Conservation (phyloP, 2,329 filamentous ascomycete genomes). For the Penicillium sp. region DNA sequence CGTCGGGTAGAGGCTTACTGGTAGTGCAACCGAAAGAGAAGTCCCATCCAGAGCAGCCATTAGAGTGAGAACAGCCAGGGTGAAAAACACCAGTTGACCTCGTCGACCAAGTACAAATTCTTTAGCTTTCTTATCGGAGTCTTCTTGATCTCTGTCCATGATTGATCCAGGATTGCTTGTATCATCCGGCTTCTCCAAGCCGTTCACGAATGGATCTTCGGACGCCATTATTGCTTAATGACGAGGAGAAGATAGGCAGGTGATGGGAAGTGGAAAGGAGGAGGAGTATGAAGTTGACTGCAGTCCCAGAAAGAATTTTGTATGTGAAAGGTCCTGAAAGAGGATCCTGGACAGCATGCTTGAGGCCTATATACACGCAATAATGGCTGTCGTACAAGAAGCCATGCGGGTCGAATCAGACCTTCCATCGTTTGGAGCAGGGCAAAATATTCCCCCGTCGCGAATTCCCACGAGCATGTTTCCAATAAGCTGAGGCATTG, state of each 20-base stretch:
- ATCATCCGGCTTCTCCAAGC: conserved; percentile 11
- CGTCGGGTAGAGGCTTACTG: conserved; percentile 13
- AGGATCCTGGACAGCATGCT: neutral
- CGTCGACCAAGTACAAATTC: conserved; percentile 27
- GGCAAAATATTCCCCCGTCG: conserved; percentile 13
- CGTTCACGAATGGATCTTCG: conserved; percentile 15
- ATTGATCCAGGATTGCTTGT: conserved; percentile 17
- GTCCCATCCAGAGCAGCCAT: conserved; percentile 35
- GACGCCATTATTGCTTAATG: neutral
- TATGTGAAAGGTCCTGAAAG: neutral
- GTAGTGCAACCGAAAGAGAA: conserved; percentile 31
- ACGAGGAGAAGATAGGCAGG: neutral
- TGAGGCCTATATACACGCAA: neutral
- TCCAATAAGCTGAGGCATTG: neutral
- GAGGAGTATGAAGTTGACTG: neutral
- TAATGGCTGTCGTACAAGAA: neutral
- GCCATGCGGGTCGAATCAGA: neutral
- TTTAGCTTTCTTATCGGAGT: conserved; percentile 8
- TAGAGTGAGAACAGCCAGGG: conserved; percentile 26
- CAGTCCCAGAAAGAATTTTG: neutral
- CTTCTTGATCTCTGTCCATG: neutral
- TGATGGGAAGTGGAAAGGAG: neutral
- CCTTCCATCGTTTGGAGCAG: conserved; percentile 11
- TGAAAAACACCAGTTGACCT: conserved; percentile 28
- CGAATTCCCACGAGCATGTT: neutral